Evolutionary conservation across 2,329 filamentous ascomycete species (phyloP), one percentile per base, ranked within the genome.

Genomic region (Diaporthe destruens): DNA sequence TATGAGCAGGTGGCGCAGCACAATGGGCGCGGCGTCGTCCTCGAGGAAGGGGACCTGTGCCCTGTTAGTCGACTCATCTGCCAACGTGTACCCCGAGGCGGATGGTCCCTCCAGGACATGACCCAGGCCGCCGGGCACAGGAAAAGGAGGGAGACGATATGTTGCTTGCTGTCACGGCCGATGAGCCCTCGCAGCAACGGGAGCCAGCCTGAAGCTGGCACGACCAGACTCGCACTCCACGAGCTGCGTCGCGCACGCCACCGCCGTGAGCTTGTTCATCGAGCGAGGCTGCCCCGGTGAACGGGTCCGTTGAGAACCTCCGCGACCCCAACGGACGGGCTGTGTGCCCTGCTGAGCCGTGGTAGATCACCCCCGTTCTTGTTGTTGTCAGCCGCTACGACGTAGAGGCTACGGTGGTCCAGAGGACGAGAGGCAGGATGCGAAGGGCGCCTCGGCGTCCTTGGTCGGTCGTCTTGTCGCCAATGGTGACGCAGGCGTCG

Each of bases 1-100:
- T 0, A 84, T 85, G 3, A 90, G 81, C 0, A 89, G 81, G 29
- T 81, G 80, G 9, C 81, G 79, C 25, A 86, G 76, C 0, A 83
- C 85, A 68, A 87, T 81, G 18, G 57, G 54, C 1, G 82, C 79
- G 18, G 74, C 76, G 73, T 84, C 84, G 8, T 80, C 77, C 63
- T 82, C 79, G 6, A 85, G 78, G 6, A 83, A 78, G 0, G 85
- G 84, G 42, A 78, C 74, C 18, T 6, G 16, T 18, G 42, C 16
- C 42, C 16, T 39, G 9, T 39, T 39, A 39, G 42, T 20, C 6
- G 16, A 16, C 16, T 39, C 42, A 44, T 14, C 6, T 20, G 42
- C 42, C 44, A 47, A 18, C 14, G 11, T 20, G 42, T 1, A 20
- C 42, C 42, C 42, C 42, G 34, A 20, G 18, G 16, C 18, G 18